Evolutionary conservation across 345 rosid genomes (phyloP).

Genomic region (Euphorbia peplus): DNA sequence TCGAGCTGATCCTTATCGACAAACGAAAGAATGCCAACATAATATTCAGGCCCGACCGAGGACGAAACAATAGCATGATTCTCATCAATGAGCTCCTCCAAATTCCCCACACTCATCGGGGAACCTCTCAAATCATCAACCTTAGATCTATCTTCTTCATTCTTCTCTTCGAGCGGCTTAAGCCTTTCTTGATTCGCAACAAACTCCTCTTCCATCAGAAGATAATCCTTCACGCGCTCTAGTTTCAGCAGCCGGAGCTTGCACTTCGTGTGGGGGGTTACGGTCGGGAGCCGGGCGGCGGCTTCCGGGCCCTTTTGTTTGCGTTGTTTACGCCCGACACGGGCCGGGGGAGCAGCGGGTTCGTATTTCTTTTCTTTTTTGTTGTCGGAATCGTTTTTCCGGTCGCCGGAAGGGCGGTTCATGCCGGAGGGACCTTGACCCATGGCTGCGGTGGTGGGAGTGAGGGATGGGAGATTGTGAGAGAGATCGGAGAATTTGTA

Average conservation of each 20-base stretch:
- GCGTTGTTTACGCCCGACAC: slow-evolving; percentile 24
- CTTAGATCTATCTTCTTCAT: slow-evolving; percentile 26
- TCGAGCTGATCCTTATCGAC: slow-evolving; percentile 40
- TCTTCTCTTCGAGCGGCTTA: slow-evolving; percentile 31
- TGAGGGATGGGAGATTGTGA: not conserved
- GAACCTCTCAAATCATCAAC: slow-evolving; percentile 32
- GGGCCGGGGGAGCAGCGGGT: slow-evolving; percentile 26
- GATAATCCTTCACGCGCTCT: slow-evolving; percentile 32
- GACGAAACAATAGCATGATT: slow-evolving; percentile 32
- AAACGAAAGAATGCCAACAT: slow-evolving; percentile 27
- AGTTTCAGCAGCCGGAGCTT: slow-evolving; percentile 25
- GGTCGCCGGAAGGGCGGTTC: slow-evolving; percentile 23
- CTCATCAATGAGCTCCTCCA: slow-evolving; percentile 32
- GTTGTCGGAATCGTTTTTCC: slow-evolving; percentile 22
- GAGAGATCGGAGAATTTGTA: no score
- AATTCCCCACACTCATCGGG: slow-evolving; percentile 33
- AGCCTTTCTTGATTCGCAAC: slow-evolving; percentile 30
- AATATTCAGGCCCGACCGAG: slow-evolving; percentile 30
- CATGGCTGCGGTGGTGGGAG: not conserved
- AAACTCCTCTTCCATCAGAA: slow-evolving; percentile 32
- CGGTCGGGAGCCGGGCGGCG: slow-evolving; percentile 21
- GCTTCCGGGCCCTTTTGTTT: slow-evolving; percentile 26
- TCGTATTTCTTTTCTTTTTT: slow-evolving; percentile 33
- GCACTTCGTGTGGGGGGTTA: slow-evolving; percentile 27
- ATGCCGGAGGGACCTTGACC: slow-evolving; percentile 29